Evolutionary conservation across 1,284 basidiomycete genomes (phyloP).

Genomic region (Cryptococcus sp.): DNA sequence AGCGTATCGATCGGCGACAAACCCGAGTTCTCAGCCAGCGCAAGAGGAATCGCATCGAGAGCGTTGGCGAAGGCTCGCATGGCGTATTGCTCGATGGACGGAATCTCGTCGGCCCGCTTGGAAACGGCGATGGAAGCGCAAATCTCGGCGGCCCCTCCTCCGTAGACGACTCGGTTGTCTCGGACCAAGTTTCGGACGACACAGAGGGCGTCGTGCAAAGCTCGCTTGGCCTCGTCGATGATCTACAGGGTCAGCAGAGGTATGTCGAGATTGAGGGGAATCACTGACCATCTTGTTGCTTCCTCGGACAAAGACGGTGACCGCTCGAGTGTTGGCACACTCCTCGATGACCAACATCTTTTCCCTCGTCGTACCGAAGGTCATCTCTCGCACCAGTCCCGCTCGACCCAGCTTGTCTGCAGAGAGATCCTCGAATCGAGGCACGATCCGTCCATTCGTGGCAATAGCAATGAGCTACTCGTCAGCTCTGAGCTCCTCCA

Average conservation of each 20-base stretch:
- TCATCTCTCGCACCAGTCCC: conserved; percentile 85
- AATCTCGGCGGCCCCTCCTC: conserved; percentile 96
- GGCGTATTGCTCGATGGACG: conserved; percentile 97
- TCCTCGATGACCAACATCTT: conserved; percentile 99
- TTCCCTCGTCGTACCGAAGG: conserved; percentile 95
- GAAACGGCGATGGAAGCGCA: conserved; percentile 88
- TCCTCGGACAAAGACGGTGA: conserved; percentile 94
- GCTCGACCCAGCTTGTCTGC: conserved; percentile 87
- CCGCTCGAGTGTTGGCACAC: conserved; percentile 92
- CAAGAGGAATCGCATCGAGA: conserved; percentile 86
- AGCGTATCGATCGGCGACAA: conserved; percentile 94
- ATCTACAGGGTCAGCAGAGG: conserved; percentile 55
- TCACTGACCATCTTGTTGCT: conserved; percentile 91
- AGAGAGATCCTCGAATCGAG: conserved; percentile 91
- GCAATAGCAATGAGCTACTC: conserved; percentile 91
- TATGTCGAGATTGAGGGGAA: background rate
- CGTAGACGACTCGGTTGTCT: conserved; percentile 96
- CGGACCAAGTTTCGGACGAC: conserved; percentile 92
- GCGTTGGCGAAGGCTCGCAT: conserved; percentile 97
- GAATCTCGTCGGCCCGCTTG: conserved; percentile 93
- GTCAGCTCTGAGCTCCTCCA: background rate
- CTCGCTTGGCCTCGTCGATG: conserved; percentile 96
- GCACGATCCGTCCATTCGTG: conserved; percentile 96
- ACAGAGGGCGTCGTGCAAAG: conserved; percentile 94
- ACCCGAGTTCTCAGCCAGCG: conserved; percentile 95